Conservation (phyloP, 441 rosid genomes). For the Dalechampia spathulata region DNA sequence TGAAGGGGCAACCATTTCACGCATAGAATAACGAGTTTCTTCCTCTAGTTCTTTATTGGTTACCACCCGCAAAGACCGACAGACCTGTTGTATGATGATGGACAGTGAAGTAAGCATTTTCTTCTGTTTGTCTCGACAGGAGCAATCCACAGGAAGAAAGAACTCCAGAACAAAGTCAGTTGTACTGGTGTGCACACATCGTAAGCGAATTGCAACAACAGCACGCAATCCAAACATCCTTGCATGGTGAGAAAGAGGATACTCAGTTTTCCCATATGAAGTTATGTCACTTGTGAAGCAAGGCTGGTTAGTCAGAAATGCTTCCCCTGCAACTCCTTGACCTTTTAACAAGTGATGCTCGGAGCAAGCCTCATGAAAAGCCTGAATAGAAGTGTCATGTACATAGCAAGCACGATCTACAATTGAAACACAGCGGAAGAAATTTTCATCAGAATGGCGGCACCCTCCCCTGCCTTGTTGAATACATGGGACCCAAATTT, state of each 20-base stretch:
- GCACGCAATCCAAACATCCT: slow-evolving; percentile 67
- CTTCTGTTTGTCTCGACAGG: slow-evolving; percentile 50
- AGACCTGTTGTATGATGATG: slow-evolving; percentile 51
- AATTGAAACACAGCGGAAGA: slow-evolving; percentile 62
- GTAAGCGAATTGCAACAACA: slow-evolving; percentile 76
- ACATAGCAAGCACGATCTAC: slow-evolving; percentile 65
- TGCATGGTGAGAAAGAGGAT: slow-evolving; percentile 92
- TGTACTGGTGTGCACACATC: slow-evolving; percentile 56
- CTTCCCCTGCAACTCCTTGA: slow-evolving; percentile 81
- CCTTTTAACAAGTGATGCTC: slow-evolving; percentile 92
- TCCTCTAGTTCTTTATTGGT: slow-evolving; percentile 64
- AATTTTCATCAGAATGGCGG: slow-evolving; percentile 72
- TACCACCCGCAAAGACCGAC: slow-evolving; percentile 61
- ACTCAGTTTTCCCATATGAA: slow-evolving; percentile 46
- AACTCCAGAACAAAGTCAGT: slow-evolving; percentile 83
- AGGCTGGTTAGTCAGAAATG: slow-evolving; percentile 81
- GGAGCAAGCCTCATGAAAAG: slow-evolving; percentile 81
- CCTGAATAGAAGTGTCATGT: slow-evolving; percentile 41
- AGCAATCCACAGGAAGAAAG: slow-evolving; percentile 71
- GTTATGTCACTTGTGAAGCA: slow-evolving; percentile 76
- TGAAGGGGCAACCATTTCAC: slow-evolving; percentile 29
- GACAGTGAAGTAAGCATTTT: slow-evolving; percentile 66
- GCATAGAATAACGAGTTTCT: slow-evolving; percentile 28
- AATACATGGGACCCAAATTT: slow-evolving; percentile 70
- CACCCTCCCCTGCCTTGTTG: slow-evolving; percentile 79